phyloP scores from a whole-genome alignment of 192 early-diverging fungal genomes.

The Coemansia sp. region DNA sequence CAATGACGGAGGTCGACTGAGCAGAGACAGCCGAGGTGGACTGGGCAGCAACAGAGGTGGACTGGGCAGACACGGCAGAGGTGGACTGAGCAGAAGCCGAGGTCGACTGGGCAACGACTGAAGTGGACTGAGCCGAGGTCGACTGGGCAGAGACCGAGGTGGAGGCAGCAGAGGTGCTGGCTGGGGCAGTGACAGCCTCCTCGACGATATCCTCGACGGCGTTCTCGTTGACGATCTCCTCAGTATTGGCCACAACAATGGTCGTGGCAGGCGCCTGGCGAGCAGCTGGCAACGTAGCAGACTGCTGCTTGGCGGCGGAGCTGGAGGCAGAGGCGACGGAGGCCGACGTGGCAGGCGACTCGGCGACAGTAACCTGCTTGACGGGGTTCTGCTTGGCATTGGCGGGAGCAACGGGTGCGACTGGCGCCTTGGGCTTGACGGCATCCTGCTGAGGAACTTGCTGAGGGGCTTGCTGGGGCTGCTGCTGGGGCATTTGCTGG shows the following conservation, averaged over 20 bases:
- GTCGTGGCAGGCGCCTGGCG: not conserved
- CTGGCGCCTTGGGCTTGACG: constrained; percentile 1
- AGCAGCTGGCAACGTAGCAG: not conserved
- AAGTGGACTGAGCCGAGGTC: not conserved
- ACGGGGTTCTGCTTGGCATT: constrained; percentile 31
- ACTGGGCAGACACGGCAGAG: constrained; percentile 1
- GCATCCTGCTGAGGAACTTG: constrained; percentile 1
- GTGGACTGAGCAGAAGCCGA: constrained; percentile 1
- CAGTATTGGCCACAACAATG: not conserved
- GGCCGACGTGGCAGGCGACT: constrained; percentile 7
- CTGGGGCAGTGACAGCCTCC: not conserved
- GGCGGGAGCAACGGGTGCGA: no score
- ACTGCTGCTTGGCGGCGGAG: not conserved
- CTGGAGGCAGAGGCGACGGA: not conserved
- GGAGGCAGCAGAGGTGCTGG: not conserved
- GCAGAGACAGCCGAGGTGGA: not conserved
- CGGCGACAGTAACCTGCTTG: constrained; percentile 9
- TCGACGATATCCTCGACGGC: not conserved
- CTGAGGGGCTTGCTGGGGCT: constrained; percentile 2
- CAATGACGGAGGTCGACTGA: not conserved
- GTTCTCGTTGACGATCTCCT: not conserved
- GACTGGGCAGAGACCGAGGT: not conserved
- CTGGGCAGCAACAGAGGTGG: not conserved
- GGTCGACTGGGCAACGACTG: not conserved
- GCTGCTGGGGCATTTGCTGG: constrained; percentile 1